A percentile compares a stretch with the other conserved stretches of the same genome.
Conservation (phyloP, 805 yeast genomes). For the Metschnikowia rubicola region DNA sequence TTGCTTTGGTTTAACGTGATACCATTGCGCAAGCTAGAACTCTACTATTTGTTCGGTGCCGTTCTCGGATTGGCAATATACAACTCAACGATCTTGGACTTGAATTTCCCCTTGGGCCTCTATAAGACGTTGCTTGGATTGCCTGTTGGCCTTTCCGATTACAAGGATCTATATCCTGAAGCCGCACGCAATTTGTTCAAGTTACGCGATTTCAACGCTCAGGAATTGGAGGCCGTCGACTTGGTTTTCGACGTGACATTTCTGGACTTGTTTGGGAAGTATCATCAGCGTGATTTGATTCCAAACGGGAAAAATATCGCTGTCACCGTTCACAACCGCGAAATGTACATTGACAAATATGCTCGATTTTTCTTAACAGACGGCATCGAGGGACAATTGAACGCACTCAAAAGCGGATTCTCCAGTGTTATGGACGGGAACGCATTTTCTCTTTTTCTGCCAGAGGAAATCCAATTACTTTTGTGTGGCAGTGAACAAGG, state of each 20-base stretch:
- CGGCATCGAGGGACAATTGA: conserved; percentile 50
- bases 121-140: conserved; percentile 69
- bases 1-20: conserved; percentile 70
- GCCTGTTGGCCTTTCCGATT: conserved; percentile 60
- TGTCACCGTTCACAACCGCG: conserved; percentile 60
- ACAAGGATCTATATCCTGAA: conserved; percentile 63
- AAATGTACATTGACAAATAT: conserved; percentile 60
- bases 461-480: conserved; percentile 76
- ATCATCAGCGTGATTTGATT: conserved; percentile 48
- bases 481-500: conserved; percentile 73
- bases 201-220: conserved; percentile 23
- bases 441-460: conserved; percentile 73
- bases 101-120: conserved; percentile 70
- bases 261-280: conserved; percentile 44
- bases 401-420: conserved; percentile 68
- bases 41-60: conserved; percentile 78
- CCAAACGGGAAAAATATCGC: conserved; percentile 50
- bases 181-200: conserved; percentile 42
- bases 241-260: conserved; percentile 60
- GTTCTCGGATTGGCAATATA: conserved; percentile 87
- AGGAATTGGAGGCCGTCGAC: conserved; percentile 43
- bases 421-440: conserved; percentile 73
- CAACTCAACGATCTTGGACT: conserved; percentile 82
- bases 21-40: conserved; percentile 44
- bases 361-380: conserved; percentile 57